A percentile compares a stretch with the other conserved stretches of the same genome.
These are phyloP conservation scores for Puccinia polysora DNA, from an alignment of 1,284 basidiomycete genomes.

Conservation along the genomic window DNA sequence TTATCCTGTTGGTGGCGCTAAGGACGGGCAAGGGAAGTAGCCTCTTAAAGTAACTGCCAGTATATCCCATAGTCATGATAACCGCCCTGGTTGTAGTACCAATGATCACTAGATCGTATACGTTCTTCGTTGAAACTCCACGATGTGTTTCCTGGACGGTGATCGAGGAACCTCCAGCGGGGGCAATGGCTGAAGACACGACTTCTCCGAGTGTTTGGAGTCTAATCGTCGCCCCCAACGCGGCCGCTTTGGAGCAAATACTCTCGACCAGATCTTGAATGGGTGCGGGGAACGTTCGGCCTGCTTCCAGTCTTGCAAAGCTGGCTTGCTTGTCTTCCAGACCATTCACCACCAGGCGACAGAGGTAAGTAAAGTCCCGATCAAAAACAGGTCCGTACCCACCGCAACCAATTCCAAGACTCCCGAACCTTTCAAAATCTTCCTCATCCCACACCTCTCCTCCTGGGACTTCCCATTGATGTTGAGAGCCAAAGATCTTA, in stretches of 20 bases:
- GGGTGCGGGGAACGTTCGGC: neutral
- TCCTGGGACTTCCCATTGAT: slow-evolving; percentile 14
- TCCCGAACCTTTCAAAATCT: slow-evolving; percentile 22
- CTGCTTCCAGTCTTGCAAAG: slow-evolving; percentile 1
- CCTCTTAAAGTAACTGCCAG: neutral
- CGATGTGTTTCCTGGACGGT: neutral
- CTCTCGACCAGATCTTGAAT: slow-evolving; percentile 14
- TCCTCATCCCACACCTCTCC: neutral
- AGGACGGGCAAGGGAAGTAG: neutral
- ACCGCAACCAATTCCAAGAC: slow-evolving; percentile 13
- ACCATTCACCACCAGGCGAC: slow-evolving; percentile 9
- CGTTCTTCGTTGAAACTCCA: neutral
- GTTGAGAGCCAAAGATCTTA: neutral
- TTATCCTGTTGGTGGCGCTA: slow-evolving; percentile 9
- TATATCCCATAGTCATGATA: slow-evolving; percentile 9
- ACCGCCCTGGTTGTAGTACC: slow-evolving; percentile 4
- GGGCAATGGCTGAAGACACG: neutral
- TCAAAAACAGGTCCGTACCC: slow-evolving; percentile 13
- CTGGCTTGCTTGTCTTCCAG: slow-evolving; percentile 8
- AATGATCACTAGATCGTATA: slow-evolving; percentile 10
- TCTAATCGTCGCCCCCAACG: neutral
- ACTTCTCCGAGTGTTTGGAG: slow-evolving; percentile 4
- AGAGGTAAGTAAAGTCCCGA: neutral
- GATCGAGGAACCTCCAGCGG: neutral
- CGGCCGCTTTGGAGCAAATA: neutral